phyloP scores from a whole-genome alignment of 805 yeast species.

The Metschnikowia shivogae region DNA sequence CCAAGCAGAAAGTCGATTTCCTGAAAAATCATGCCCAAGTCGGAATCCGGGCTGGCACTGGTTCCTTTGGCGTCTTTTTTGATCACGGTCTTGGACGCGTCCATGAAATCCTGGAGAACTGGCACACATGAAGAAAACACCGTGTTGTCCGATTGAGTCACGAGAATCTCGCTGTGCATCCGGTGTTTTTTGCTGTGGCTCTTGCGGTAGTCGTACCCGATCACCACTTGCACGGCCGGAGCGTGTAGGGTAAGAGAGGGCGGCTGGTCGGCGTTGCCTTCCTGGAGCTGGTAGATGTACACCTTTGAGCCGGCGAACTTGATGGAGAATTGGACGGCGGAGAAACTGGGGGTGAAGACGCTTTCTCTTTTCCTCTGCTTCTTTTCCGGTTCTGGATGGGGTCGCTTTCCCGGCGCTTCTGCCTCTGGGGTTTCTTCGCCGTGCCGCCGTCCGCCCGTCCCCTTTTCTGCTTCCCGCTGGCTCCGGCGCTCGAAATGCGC shows the following conservation, averaged over 20 bases:
- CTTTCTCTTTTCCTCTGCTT: background rate
- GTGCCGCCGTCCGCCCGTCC: no score
- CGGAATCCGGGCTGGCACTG: slow-evolving; percentile 20
- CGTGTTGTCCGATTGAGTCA: slow-evolving; percentile 68
- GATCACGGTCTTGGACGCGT: slow-evolving; percentile 48
- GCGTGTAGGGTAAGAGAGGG: slow-evolving; percentile 60
- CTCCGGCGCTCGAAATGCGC: slow-evolving; percentile 24
- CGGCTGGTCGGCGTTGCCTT: slow-evolving; percentile 37
- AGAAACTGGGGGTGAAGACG: slow-evolving; percentile 20
- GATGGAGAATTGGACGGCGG: slow-evolving; percentile 48
- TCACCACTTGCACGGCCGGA: slow-evolving; percentile 63
- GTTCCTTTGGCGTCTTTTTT: slow-evolving; percentile 15
- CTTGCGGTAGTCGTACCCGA: slow-evolving; percentile 47
- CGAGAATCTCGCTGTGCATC: slow-evolving; percentile 49
- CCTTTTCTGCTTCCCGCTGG: no score
- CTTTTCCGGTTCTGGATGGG: background rate
- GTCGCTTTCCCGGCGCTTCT: background rate
- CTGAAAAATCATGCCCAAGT: slow-evolving; percentile 39
- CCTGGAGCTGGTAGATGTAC: slow-evolving; percentile 41
- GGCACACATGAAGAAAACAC: slow-evolving; percentile 77
- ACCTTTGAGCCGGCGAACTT: slow-evolving; percentile 70
- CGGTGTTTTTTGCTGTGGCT: slow-evolving; percentile 36
- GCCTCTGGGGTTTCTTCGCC: no score
- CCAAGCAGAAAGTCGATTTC: slow-evolving; percentile 61
- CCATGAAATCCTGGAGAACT: slow-evolving; percentile 56